Conservation (phyloP, 2,329 filamentous ascomycete genomes). For the Tolypocladium album region DNA sequence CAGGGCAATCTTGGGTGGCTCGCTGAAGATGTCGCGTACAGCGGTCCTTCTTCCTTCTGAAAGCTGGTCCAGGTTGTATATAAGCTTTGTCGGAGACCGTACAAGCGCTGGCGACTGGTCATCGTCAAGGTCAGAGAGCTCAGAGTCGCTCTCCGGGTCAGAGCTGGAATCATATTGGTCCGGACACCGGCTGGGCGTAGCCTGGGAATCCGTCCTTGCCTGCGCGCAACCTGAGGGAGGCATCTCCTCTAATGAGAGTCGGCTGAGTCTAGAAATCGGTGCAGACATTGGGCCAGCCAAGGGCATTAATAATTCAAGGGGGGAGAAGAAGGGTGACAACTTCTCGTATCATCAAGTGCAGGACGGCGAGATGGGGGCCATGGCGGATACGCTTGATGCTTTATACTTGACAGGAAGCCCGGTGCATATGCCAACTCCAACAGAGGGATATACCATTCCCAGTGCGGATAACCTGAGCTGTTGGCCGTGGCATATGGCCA, state of each 20-base stretch:
- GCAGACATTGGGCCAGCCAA: conserved; percentile 12
- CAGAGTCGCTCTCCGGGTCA: conserved; percentile 15
- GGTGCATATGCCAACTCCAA: not conserved
- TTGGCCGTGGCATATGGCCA: not conserved
- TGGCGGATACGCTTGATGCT: not conserved
- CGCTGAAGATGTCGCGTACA: conserved; percentile 33
- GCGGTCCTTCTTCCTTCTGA: conserved; percentile 22
- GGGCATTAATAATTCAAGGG: not conserved
- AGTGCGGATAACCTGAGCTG: not conserved
- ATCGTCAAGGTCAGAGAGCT: conserved; percentile 22
- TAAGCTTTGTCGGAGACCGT: conserved; percentile 27
- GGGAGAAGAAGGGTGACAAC: not conserved
- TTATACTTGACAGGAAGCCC: not conserved
- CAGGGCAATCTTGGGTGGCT: conserved; percentile 37
- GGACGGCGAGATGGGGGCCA: not conserved
- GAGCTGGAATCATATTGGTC: conserved; percentile 14
- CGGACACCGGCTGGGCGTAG: not conserved
- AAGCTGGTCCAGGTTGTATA: conserved; percentile 29
- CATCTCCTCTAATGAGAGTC: conserved; percentile 19
- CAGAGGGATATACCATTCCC: not conserved
- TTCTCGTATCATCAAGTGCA: not conserved
- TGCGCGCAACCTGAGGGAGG: conserved; percentile 11
- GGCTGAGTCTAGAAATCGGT: conserved; percentile 14
- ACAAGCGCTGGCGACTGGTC: conserved; percentile 18
- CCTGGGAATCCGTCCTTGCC: conserved; percentile 5